phyloP scores from a whole-genome alignment of 495 filamentous ascomycete species.

The Trichoderma erinaceum region DNA sequence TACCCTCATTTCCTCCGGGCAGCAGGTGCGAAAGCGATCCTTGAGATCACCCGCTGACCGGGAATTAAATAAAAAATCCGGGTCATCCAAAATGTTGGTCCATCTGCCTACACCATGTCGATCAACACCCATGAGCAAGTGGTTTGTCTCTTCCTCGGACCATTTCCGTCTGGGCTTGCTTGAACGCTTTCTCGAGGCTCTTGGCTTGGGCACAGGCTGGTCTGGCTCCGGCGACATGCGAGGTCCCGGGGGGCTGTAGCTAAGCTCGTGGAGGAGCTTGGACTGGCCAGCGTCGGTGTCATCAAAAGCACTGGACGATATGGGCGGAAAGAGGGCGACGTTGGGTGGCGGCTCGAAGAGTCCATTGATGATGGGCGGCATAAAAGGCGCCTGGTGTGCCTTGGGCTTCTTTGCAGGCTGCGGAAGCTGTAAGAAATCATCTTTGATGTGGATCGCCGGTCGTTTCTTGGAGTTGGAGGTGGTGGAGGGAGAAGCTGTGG shows the following conservation, averaged over 20 bases:
- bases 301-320: slow-evolving; percentile 50
- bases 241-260: not conserved
- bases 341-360: slow-evolving; percentile 70
- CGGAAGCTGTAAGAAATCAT: slow-evolving; percentile 50
- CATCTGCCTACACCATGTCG: slow-evolving; percentile 83
- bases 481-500: not conserved
- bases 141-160: slow-evolving; percentile 77
- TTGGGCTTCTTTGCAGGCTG: slow-evolving; percentile 54
- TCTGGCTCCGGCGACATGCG: slow-evolving; percentile 31
- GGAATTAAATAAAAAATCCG: slow-evolving; percentile 67
- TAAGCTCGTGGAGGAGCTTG: slow-evolving; percentile 7
- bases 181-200: slow-evolving; percentile 35
- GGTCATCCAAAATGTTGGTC: slow-evolving; percentile 75
- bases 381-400: slow-evolving; percentile 40
- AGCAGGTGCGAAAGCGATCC: slow-evolving; percentile 76
- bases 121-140: slow-evolving; percentile 67
- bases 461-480: slow-evolving; percentile 39
- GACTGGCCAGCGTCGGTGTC: slow-evolving; percentile 23
- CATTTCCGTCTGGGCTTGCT: slow-evolving; percentile 57
- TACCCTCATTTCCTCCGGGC: slow-evolving; percentile 50
- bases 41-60: slow-evolving; percentile 77
- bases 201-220: slow-evolving; percentile 29
- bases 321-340: slow-evolving; percentile 65
- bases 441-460: slow-evolving; percentile 32
- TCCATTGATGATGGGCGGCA: slow-evolving; percentile 64